phyloP scores from a whole-genome alignment of 169 alveolate species.

The Babesia divergens region DNA sequence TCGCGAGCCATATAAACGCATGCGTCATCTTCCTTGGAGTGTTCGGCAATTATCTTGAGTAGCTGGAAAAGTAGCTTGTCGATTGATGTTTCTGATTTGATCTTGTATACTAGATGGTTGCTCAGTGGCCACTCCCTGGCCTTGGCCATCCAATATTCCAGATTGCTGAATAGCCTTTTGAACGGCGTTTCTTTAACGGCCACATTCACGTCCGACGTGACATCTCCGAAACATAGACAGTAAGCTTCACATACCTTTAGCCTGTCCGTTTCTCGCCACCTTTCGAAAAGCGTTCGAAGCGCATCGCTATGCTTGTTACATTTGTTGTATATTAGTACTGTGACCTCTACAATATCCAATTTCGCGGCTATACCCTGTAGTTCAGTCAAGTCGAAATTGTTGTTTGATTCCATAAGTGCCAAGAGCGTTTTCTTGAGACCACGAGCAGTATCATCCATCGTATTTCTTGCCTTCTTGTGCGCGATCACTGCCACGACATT shows the following conservation, averaged over 20 bases:
- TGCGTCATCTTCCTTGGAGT: conserved; percentile 9
- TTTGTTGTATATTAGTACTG: conserved; percentile 37
- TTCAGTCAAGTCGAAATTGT: conserved; percentile 38
- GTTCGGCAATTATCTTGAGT: conserved; percentile 30
- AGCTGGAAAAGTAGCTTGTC: conserved; percentile 44
- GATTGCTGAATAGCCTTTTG: conserved; percentile 46
- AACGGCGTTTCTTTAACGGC: conserved; percentile 31
- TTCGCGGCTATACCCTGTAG: conserved; percentile 22
- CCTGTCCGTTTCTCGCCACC: conserved; percentile 4
- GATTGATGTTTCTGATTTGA: conserved; percentile 45
- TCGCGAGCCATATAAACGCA: conserved; percentile 20
- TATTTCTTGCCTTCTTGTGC: conserved; percentile 8
- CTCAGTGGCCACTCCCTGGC: conserved; percentile 49
- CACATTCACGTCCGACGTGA: not conserved
- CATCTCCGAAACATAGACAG: conserved; percentile 62
- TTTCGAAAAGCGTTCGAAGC: conserved; percentile 26
- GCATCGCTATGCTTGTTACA: conserved; percentile 40
- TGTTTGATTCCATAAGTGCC: conserved; percentile 44
- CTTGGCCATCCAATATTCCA: conserved; percentile 51
- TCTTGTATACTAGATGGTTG: conserved; percentile 14
- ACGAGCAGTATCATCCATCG: conserved; percentile 3
- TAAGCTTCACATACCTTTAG: conserved; percentile 53
- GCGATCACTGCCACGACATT: conserved; percentile 13
- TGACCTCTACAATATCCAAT: conserved; percentile 43
- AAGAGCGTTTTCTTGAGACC: conserved; percentile 14